Evolutionary conservation across 2,329 filamentous ascomycete genomes (phyloP).

Genomic region (Ophiostoma ips): DNA sequence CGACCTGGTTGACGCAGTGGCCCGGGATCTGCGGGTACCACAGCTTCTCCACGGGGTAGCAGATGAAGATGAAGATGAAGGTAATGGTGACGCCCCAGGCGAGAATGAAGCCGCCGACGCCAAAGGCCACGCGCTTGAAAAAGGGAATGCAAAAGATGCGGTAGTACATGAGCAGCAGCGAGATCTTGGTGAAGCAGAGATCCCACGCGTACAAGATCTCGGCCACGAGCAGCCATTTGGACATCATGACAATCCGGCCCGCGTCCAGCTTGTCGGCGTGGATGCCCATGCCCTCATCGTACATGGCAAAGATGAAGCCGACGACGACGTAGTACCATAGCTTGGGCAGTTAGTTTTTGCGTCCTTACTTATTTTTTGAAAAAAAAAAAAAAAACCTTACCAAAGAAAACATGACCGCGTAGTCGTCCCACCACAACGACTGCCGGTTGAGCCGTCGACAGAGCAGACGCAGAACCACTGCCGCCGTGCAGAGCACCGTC

Average conservation of each 20-base stretch:
- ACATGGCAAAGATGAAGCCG: constrained; percentile 1
- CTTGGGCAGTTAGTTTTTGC: background rate
- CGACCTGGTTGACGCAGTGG: constrained; percentile 1
- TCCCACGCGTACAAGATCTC: background rate
- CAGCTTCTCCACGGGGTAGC: background rate
- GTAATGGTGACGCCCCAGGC: background rate
- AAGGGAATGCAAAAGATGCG: constrained; percentile 1
- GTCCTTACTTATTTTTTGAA: too few species aligned
- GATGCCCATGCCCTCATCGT: background rate
- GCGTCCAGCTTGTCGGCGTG: background rate
- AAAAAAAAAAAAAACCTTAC: too few species aligned
- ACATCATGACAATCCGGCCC: background rate
- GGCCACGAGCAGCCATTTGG: background rate
- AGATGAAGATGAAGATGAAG: constrained; percentile 1
- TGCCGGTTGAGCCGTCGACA: background rate
- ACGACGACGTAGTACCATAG: background rate
- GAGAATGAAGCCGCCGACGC: background rate
- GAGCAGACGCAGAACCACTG: background rate
- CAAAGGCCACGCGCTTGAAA: background rate
- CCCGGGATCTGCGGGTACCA: background rate
- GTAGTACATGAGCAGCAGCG: constrained; percentile 1
- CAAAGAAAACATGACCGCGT: background rate
- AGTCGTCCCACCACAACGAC: background rate
- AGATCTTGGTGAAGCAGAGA: background rate
- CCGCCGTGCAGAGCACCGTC: background rate